Conservation (phyloP, 345 rosid species). For the Corchorus olitorius region DNA sequence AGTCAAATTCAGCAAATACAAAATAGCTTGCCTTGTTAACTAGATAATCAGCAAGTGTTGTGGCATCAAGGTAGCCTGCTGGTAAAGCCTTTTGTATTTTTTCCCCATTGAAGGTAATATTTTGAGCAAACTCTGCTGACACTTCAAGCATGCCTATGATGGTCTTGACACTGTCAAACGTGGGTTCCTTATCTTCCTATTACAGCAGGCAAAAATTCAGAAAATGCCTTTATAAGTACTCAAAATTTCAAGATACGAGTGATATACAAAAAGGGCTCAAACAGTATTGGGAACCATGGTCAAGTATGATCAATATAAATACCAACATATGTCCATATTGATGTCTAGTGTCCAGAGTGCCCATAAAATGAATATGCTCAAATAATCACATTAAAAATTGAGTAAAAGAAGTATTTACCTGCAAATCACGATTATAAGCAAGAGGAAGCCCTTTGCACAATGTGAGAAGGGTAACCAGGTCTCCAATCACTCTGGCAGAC, state of each 20-base stretch:
- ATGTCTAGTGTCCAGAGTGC: neutral
- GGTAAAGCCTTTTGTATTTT: conserved; percentile 78
- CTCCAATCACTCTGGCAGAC: conserved; percentile 85
- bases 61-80: conserved; percentile 93
- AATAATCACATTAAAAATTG: neutral
- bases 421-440: conserved; percentile 94
- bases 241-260: neutral
- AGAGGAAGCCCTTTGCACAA: conserved; percentile 98
- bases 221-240: conserved; percentile 5
- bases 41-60: conserved; percentile 94
- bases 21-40: conserved; percentile 71
- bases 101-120: conserved; percentile 67
- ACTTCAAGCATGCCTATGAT: conserved; percentile 89
- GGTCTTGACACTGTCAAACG: conserved; percentile 85
- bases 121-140: conserved; percentile 88
- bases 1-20: neutral
- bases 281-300: neutral
- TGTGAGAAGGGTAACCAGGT: conserved; percentile 77
- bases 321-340: neutral
- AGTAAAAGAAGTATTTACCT: conserved; percentile 37
- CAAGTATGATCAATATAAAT: neutral
- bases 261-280: neutral
- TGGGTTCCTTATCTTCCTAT: conserved; percentile 96
- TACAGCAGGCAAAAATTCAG: conserved; percentile 15
- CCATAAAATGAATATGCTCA: neutral